phyloP scores from a whole-genome alignment of 345 rosid genomes.

The Gossypium sturtianum region DNA sequence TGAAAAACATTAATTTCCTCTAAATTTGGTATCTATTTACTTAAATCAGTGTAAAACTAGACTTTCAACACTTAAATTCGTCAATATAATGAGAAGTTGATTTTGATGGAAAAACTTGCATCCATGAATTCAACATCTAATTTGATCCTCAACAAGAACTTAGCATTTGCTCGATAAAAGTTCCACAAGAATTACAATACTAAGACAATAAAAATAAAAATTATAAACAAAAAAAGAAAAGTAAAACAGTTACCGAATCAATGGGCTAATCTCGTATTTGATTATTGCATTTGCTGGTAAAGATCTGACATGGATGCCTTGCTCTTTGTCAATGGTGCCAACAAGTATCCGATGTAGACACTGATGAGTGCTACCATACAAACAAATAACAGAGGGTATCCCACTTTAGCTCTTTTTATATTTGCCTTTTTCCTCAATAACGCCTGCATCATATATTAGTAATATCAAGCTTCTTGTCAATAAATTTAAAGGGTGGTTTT shows the following conservation, averaged over 20 bases:
- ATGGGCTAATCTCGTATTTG: background rate
- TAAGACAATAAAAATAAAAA: background rate
- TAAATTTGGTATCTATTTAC: no score
- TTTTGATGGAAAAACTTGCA: no score
- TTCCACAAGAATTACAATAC: background rate
- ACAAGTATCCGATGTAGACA: constrained; percentile 44
- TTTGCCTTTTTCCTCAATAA: constrained; percentile 35
- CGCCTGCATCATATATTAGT: constrained; percentile 37
- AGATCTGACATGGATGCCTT: constrained; percentile 2
- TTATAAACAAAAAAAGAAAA: background rate
- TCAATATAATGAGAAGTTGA: no score
- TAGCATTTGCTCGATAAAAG: background rate
- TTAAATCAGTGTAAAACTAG: no score
- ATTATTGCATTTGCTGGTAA: background rate
- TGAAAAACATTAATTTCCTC: no score
- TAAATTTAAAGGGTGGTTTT: background rate
- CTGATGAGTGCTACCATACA: constrained; percentile 69
- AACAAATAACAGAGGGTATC: constrained; percentile 70
- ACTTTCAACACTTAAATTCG: no score
- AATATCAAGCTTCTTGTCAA: background rate
- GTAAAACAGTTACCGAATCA: background rate
- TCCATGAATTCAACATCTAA: no score
- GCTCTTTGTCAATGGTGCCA: constrained; percentile 28
- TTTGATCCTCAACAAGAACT: no score
- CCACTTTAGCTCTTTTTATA: constrained; percentile 41